Evolutionary conservation across 1,139 yeast genomes (phyloP).

Genomic region (Tardiomyces digboiensis): DNA sequence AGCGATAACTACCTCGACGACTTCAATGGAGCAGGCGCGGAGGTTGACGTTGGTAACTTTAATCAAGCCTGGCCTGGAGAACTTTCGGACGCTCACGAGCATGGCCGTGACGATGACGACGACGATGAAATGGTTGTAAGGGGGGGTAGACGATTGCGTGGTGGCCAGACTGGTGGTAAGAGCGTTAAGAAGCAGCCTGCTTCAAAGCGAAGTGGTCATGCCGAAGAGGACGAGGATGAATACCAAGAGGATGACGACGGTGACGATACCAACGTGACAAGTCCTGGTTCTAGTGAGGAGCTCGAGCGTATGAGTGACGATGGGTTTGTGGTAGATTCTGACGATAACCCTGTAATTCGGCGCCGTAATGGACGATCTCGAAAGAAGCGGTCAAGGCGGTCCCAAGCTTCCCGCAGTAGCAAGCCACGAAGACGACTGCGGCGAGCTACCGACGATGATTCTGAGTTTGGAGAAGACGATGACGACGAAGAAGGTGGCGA

Average conservation of each 20-base stretch:
- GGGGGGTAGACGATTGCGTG: slow-evolving; percentile 4
- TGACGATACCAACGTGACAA: slow-evolving; percentile 12
- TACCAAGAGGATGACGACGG: slow-evolving; percentile 12
- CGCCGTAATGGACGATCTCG: slow-evolving; percentile 6
- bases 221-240: slow-evolving; percentile 7
- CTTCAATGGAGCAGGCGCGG: too few relatives aligned
- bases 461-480: slow-evolving; percentile 16
- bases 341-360: slow-evolving; percentile 20
- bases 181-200: background rate
- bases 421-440: slow-evolving; percentile 3
- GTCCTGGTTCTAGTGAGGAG: slow-evolving; percentile 8
- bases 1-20: slow-evolving; percentile 1
- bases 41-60: too few relatives aligned
- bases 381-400: slow-evolving; percentile 10
- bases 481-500: slow-evolving; percentile 24
- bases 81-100: slow-evolving; percentile 7
- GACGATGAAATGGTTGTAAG: slow-evolving; percentile 7
- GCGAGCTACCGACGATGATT: slow-evolving; percentile 10
- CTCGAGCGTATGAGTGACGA: slow-evolving; percentile 11
- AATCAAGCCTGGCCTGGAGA: too few relatives aligned
- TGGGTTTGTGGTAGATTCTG: slow-evolving; percentile 29
- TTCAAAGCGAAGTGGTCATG: slow-evolving; percentile 3
- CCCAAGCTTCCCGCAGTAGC: slow-evolving; percentile 6
- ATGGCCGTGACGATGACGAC: slow-evolving; percentile 8
- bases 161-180: slow-evolving; percentile 6